Conservation (phyloP, 148 eudicot genomes). For the Vaccinium myrtillus region DNA sequence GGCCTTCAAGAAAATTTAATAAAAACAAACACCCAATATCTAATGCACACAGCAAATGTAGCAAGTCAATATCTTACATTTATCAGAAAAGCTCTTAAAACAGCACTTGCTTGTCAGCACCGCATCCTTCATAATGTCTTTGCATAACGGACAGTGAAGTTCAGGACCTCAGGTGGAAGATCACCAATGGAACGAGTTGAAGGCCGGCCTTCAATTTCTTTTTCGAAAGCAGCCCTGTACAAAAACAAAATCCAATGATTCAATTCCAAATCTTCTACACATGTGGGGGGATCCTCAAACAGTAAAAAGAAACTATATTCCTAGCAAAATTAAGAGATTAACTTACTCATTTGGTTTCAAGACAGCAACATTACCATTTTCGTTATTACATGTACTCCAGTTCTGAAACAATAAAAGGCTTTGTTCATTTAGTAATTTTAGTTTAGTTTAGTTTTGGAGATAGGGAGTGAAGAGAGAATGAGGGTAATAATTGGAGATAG, state of each 20-base stretch:
- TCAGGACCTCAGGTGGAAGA: slow-evolving; percentile 62
- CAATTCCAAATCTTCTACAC: neutral
- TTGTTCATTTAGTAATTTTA: too few species aligned
- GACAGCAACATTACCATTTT: slow-evolving; percentile 70
- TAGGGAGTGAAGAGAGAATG: too few species aligned
- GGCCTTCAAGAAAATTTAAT: neutral
- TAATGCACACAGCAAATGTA: neutral
- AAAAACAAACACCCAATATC: neutral
- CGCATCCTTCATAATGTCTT: slow-evolving; percentile 96
- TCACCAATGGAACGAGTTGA: slow-evolving; percentile 70
- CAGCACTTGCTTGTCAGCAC: slow-evolving; percentile 95
- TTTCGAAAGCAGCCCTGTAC: slow-evolving; percentile 85
- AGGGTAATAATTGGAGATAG: too few species aligned
- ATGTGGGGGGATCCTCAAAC: slow-evolving; percentile 2
- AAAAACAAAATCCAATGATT: neutral
- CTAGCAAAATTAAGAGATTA: slow-evolving; percentile 12
- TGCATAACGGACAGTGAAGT: slow-evolving; percentile 84
- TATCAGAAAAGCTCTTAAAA: slow-evolving; percentile 80
- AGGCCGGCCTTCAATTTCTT: slow-evolving; percentile 74
- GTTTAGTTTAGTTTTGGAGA: too few species aligned
- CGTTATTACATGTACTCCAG: too few species aligned
- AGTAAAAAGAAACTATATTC: neutral
- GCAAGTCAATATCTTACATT: slow-evolving; percentile 50
- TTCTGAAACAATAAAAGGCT: too few species aligned
- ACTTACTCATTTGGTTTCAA: slow-evolving; percentile 49